Percentiles rank a stretch among this genome's conserved stretches.
Evolutionary conservation across 495 filamentous ascomycete species (phyloP).

Genomic region (Bryoglossum gracile): DNA sequence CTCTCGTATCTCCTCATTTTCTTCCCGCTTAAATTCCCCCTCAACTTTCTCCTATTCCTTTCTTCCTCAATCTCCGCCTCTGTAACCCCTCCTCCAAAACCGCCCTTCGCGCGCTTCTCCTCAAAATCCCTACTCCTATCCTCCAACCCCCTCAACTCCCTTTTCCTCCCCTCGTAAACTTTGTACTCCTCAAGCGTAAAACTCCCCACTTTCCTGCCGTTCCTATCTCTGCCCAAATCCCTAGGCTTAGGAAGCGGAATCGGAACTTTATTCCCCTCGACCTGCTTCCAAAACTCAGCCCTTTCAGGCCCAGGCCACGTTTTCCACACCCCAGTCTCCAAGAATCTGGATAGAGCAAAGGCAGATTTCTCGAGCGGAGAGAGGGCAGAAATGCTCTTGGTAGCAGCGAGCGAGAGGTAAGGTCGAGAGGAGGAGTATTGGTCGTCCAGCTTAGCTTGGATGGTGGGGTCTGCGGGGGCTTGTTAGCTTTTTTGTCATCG

Average conservation of each 20-base stretch:
- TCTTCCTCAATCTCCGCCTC: conserved; percentile 33
- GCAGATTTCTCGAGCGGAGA: conserved; percentile 17
- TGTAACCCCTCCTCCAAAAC: not conserved
- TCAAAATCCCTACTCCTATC: conserved; percentile 24
- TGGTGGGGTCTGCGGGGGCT: conserved; percentile 18
- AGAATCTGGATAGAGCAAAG: conserved; percentile 18
- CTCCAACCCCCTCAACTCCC: conserved; percentile 26
- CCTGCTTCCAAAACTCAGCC: conserved; percentile 41
- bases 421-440: conserved; percentile 21
- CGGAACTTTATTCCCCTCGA: conserved; percentile 39
- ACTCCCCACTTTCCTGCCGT: conserved; percentile 32
- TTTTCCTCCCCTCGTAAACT: conserved; percentile 20
- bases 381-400: conserved; percentile 15
- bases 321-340: conserved; percentile 17
- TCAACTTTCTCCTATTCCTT: conserved; percentile 33
- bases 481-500: not conserved
- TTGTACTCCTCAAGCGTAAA: conserved; percentile 35
- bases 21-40: conserved; percentile 39
- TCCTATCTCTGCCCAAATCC: conserved; percentile 36
- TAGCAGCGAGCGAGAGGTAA: conserved; percentile 12
- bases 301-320: conserved; percentile 20
- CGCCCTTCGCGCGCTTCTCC: not conserved
- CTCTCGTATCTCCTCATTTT: conserved; percentile 47
- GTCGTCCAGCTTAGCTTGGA: conserved; percentile 17
- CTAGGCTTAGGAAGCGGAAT: conserved; percentile 28